These are phyloP conservation scores for Apiotrichum montevideense DNA, from an alignment of 1,284 basidiomycete species.

Conservation along the genomic window DNA sequence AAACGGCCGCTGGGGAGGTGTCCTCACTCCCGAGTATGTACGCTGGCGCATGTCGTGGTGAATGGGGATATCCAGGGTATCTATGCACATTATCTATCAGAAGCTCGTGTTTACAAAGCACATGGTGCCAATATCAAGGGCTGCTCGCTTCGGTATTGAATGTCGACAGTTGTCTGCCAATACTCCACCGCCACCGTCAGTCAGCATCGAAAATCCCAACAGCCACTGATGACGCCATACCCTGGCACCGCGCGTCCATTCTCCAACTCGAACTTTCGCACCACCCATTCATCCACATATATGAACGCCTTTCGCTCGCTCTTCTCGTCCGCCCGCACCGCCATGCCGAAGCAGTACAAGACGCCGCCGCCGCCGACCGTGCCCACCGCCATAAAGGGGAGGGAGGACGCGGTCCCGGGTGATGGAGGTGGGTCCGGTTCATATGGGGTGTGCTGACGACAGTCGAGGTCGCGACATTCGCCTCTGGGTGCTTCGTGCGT, in stretches of 20 bases:
- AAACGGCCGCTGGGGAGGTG: constrained; percentile 38
- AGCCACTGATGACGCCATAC: too few relatives aligned
- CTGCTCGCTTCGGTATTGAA: too few relatives aligned
- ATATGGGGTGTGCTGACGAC: neutral
- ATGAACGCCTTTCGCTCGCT: neutral
- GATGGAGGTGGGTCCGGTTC: constrained; percentile 39
- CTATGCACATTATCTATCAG: too few relatives aligned
- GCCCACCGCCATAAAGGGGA: constrained; percentile 43
- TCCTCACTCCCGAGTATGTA: constrained; percentile 37
- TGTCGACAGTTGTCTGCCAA: too few relatives aligned
- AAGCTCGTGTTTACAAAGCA: too few relatives aligned
- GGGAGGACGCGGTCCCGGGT: constrained; percentile 28
- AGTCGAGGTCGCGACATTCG: constrained; percentile 69
- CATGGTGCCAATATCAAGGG: too few relatives aligned
- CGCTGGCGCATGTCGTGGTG: constrained; percentile 5
- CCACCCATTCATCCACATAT: too few relatives aligned
- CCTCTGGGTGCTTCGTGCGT: constrained; percentile 59
- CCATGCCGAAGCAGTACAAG: constrained; percentile 25
- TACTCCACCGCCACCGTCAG: too few relatives aligned
- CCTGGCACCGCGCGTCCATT: too few relatives aligned
- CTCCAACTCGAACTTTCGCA: too few relatives aligned
- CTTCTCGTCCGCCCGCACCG: constrained; percentile 15
- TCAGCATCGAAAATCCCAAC: too few relatives aligned
- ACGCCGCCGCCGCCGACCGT: constrained; percentile 45
- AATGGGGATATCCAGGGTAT: too few relatives aligned